Percentiles rank a stretch among this genome's conserved stretches.
phyloP scores from a whole-genome alignment of 2,329 filamentous ascomycete species.

The Emergomyces orientalis region DNA sequence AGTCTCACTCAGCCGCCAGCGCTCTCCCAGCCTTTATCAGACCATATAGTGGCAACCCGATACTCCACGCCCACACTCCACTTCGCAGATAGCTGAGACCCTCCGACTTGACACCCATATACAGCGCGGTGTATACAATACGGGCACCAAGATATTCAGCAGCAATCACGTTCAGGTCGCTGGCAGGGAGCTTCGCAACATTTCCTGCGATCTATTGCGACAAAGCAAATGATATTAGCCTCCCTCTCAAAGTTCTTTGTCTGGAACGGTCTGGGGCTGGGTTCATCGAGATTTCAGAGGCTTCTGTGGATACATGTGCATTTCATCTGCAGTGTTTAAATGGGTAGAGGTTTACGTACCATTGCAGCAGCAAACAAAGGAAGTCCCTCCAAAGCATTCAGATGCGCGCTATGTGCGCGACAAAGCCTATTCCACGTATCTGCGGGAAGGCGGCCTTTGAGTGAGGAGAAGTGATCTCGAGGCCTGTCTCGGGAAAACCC shows the following conservation, averaged over 20 bases:
- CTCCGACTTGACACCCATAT: slow-evolving; percentile 27
- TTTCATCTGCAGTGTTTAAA: too few relatives aligned
- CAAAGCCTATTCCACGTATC: slow-evolving; percentile 19
- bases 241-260: background rate
- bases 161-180: slow-evolving; percentile 26
- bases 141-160: slow-evolving; percentile 26
- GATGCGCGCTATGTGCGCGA: slow-evolving; percentile 25
- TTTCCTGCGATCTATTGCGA: slow-evolving; percentile 24
- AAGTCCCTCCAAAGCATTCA: slow-evolving; percentile 29
- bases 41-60: slow-evolving; percentile 26
- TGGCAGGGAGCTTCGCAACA: slow-evolving; percentile 23
- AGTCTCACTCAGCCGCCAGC: background rate
- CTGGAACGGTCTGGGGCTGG: background rate
- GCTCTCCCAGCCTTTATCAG: slow-evolving; percentile 24
- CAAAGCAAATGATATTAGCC: background rate
- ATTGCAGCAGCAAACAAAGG: slow-evolving; percentile 30
- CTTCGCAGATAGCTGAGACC: slow-evolving; percentile 26
- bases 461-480: slow-evolving; percentile 25
- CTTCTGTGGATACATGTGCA: too few relatives aligned
- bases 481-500: slow-evolving; percentile 17
- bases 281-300: too few relatives aligned
- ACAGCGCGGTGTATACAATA: slow-evolving; percentile 27
- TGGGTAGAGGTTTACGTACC: slow-evolving; percentile 20
- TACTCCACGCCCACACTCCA: slow-evolving; percentile 26
- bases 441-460: slow-evolving; percentile 21